Evolutionary conservation across 495 filamentous ascomycete genomes (phyloP), one percentile per base, ranked within the genome.

Genomic region (Lasiosphaeriaceae sp.): DNA sequence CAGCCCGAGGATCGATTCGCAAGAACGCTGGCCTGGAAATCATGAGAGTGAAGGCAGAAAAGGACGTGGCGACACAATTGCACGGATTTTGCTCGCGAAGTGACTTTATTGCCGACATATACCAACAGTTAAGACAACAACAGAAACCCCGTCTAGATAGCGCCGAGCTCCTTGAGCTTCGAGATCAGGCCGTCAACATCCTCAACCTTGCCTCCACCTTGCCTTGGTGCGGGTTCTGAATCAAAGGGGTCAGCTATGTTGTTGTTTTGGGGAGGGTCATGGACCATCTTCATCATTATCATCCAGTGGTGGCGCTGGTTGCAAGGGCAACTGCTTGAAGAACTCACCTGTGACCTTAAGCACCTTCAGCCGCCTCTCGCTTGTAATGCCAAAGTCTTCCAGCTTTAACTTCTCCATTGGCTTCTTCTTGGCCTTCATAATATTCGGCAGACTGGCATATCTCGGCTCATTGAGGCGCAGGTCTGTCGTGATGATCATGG

Each of bases 361-460:
- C 49, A 90, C 88, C 86, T 92, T 95, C 73, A 98, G 75, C 66
- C 93, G 78, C 71, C 77, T 85, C 72, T 78, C 78, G 50, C 83
- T 78, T 66, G 90, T 85, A 9, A 92, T 80, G 0, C 89, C 91
- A 71, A 86, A 87, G 69, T 97, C 93, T 49, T 71, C 83, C 69
- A 96, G 67, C 47, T 77, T 89, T 83, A 89, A 88, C 87, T 96
- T 97, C 72, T 91, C 90, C 63, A 98, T 66, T 64, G 88, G 87
- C 86, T 97, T 98, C 89, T 97, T 98, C 88, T 97, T 97, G 53
- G 94, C 94, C 85, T 97, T 97, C 95, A 98, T 98, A 57, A 98
- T 97, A 74, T 97, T 97, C 63, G 90, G 93, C 80, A 98, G 70
- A 71, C 84, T 96, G 50, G 92, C 93, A 74, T 97, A 98, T 50